These are phyloP conservation scores for Aphanomyces cochlioides DNA, from an alignment of 352 stramenopile genomes.

Conservation along the genomic window DNA sequence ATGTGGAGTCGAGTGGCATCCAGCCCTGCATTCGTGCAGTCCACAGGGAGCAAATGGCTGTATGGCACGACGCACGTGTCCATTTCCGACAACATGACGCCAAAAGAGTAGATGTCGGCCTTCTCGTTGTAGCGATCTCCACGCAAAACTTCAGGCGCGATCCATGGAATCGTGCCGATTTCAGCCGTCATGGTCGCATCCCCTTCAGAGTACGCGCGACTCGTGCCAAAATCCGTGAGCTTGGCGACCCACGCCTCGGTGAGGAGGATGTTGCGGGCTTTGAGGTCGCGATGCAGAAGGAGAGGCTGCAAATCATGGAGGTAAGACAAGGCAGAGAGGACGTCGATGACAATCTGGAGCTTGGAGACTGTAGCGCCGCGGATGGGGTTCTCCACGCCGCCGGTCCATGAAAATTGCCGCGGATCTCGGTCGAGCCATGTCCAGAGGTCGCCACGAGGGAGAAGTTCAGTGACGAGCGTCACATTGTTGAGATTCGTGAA, in stretches of 20 bases:
- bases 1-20: not conserved
- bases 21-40: not conserved
- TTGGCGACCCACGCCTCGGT: not conserved
- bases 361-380: not conserved
- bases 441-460: constrained; percentile 39
- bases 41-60: not conserved
- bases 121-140: constrained; percentile 48
- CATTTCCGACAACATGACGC: constrained; percentile 63
- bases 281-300: not conserved
- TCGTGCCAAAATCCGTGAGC: constrained; percentile 1
- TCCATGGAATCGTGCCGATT: constrained; percentile 2
- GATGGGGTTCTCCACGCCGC: too few species aligned
- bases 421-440: constrained; percentile 37
- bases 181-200: not conserved
- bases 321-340: not conserved
- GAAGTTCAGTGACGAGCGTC: constrained; percentile 43
- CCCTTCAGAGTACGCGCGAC: not conserved
- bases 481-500: constrained; percentile 41
- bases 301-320: not conserved
- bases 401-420: not conserved
- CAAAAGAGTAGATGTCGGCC: constrained; percentile 71
- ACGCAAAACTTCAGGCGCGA: not conserved
- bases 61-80: constrained; percentile 42
- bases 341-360: not conserved
- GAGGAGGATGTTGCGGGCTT: constrained; percentile 1